Evolutionary conservation across 306 rosid species (phyloP).

Genomic region (Begonia masoniana): DNA sequence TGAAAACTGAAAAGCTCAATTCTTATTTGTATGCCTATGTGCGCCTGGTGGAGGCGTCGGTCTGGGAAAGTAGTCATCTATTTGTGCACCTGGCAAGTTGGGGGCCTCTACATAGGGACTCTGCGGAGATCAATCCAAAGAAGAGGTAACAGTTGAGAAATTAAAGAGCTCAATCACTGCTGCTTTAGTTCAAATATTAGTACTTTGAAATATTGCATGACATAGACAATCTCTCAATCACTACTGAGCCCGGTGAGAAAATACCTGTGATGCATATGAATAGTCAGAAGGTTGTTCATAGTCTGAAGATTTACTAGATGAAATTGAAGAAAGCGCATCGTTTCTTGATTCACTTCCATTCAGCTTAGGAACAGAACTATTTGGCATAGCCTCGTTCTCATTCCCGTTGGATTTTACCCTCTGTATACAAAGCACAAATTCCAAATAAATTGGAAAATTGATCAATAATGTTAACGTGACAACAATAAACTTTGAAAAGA

Average conservation of each 20-base stretch:
- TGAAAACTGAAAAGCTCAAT: no score
- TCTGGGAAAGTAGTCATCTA: constrained; percentile 42
- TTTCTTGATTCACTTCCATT: constrained; percentile 9
- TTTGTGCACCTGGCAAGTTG: constrained; percentile 37
- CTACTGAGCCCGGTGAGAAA: neutral
- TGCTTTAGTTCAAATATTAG: neutral
- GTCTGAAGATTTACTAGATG: constrained; percentile 39
- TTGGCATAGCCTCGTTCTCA: no score
- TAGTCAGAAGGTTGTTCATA: constrained; percentile 26
- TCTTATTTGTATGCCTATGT: constrained; percentile 37
- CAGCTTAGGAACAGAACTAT: no score
- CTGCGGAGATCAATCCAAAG: constrained; percentile 21
- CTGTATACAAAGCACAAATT: no score
- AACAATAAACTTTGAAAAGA: no score
- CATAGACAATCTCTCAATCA: neutral
- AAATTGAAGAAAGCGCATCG: constrained; percentile 29
- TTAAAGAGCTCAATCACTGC: neutral
- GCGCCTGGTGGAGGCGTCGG: constrained; percentile 97
- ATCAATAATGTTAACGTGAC: no score
- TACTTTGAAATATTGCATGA: neutral
- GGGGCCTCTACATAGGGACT: constrained; percentile 91
- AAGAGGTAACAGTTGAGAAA: neutral
- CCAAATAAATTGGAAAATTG: no score
- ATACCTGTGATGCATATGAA: constrained; percentile 38
- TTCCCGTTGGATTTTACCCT: no score